Percentiles rank a stretch among this genome's conserved stretches.
These are phyloP conservation scores for Ogataea dorogensis DNA, from an alignment of 805 yeast genomes.

Conservation along the genomic window DNA sequence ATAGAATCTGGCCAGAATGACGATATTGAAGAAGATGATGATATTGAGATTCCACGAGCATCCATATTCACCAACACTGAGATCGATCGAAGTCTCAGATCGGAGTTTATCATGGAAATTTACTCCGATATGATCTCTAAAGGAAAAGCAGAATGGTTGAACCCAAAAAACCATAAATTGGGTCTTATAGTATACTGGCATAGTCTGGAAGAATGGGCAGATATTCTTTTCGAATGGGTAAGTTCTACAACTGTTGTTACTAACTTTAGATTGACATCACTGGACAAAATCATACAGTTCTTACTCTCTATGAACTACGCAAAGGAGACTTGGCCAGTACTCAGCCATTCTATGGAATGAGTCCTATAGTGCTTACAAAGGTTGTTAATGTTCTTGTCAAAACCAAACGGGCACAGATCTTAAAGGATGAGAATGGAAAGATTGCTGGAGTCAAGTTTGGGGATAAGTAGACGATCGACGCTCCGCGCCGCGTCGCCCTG, in stretches of 20 bases:
- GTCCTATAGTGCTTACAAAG: slow-evolving; percentile 49
- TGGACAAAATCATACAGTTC: slow-evolving; percentile 73
- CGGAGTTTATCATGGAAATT: slow-evolving; percentile 54
- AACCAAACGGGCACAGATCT: slow-evolving; percentile 68
- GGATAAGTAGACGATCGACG: slow-evolving; percentile 36
- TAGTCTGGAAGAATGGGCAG: slow-evolving; percentile 66
- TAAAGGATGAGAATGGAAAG: slow-evolving; percentile 52
- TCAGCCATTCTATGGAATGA: slow-evolving; percentile 64
- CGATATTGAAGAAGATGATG: slow-evolving; percentile 19
- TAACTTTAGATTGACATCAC: slow-evolving; percentile 53
- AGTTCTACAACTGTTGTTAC: slow-evolving; percentile 12
- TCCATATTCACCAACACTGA: slow-evolving; percentile 49
- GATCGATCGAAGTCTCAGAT: slow-evolving; percentile 53
- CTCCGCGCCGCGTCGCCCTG: slow-evolving; percentile 9
- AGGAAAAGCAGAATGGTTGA: slow-evolving; percentile 56
- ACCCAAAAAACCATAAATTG: slow-evolving; percentile 41
- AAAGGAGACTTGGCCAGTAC: slow-evolving; percentile 57
- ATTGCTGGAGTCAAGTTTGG: slow-evolving; percentile 71
- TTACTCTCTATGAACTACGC: slow-evolving; percentile 79
- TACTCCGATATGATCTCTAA: slow-evolving; percentile 54
- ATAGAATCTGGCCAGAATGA: background rate
- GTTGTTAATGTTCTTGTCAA: slow-evolving; percentile 59
- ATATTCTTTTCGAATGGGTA: slow-evolving; percentile 58
- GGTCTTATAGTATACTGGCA: slow-evolving; percentile 68
- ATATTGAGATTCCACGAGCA: slow-evolving; percentile 9